Percentiles rank a stretch among this genome's conserved stretches.
These are phyloP conservation scores for Triglochin maritima DNA, from an alignment of 106 monocot species.

Conservation along the genomic window DNA sequence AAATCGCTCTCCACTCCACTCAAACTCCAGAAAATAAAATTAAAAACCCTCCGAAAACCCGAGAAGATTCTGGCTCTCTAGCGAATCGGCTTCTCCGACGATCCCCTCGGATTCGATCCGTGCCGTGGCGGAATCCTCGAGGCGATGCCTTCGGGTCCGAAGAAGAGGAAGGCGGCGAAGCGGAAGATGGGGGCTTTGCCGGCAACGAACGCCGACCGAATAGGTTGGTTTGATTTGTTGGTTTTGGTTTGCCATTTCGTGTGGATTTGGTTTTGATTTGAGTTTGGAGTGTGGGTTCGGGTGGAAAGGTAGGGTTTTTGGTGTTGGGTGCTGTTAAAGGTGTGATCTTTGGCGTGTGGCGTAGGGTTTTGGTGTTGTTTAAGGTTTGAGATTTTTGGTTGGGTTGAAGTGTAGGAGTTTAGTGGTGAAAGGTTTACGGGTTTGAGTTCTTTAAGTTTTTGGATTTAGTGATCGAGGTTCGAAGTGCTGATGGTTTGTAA, in stretches of 20 bases:
- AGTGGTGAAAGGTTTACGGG: background rate
- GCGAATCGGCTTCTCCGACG: background rate
- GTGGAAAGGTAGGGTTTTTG: background rate
- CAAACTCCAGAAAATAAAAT: too few relatives aligned
- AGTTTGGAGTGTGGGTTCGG: background rate
- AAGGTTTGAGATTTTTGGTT: background rate
- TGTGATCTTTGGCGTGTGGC: constrained; percentile 1
- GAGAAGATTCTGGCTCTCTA: too few relatives aligned
- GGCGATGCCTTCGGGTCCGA: constrained; percentile 11
- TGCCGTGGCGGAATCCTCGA: background rate
- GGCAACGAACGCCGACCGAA: background rate
- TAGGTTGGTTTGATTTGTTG: background rate
- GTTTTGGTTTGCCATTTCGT: background rate
- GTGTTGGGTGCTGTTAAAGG: background rate
- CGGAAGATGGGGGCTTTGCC: constrained; percentile 9
- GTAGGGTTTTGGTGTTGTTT: background rate
- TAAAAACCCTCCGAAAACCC: too few relatives aligned
- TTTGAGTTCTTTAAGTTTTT: too few relatives aligned
- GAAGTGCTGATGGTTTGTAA: background rate
- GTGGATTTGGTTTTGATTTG: constrained; percentile 1
- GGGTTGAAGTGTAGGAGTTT: background rate
- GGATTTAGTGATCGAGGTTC: background rate
- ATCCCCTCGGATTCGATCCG: background rate
- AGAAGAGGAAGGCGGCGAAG: constrained; percentile 14
- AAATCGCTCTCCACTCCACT: too few relatives aligned